Conservation (phyloP, 2,329 filamentous ascomycete species). For the Ophiosphaerella narmari region DNA sequence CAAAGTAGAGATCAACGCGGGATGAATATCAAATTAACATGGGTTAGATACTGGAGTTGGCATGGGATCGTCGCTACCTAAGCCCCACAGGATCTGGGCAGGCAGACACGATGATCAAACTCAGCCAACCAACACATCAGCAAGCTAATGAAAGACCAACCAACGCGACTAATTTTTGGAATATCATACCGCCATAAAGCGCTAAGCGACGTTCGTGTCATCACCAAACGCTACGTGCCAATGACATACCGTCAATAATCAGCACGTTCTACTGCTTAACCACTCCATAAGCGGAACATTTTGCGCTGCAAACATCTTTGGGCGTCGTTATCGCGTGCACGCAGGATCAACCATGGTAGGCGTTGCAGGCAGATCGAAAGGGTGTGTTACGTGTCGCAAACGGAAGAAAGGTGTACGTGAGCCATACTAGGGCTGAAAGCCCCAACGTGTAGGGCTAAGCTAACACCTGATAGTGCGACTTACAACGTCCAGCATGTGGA, state of each 20-base stretch:
- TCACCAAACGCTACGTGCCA: conserved; percentile 12
- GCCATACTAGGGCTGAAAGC: conserved; percentile 1
- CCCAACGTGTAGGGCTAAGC: too few relatives aligned
- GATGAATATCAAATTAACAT: too few relatives aligned
- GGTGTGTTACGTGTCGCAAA: conserved; percentile 36
- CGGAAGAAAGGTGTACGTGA: conserved; percentile 61
- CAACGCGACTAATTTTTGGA: too few relatives aligned
- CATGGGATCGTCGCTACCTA: too few relatives aligned
- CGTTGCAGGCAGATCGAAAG: conserved; percentile 40
- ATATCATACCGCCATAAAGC: too few relatives aligned
- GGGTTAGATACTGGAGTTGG: too few relatives aligned
- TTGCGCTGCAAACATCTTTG: conserved; percentile 13
- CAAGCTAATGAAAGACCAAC: too few relatives aligned
- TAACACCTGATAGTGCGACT: conserved; percentile 58
- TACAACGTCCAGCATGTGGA: conserved; percentile 63
- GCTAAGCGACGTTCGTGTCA: background rate
- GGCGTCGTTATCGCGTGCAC: background rate
- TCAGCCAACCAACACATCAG: too few relatives aligned
- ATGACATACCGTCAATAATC: conserved; percentile 2
- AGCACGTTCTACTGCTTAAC: background rate
- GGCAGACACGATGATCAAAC: too few relatives aligned
- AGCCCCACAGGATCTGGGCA: too few relatives aligned
- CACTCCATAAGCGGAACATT: conserved; percentile 22
- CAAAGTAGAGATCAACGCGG: too few relatives aligned
- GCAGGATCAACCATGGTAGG: conserved; percentile 21